Conservation (phyloP, 345 rosid species). For the Cardamine occulta region DNA sequence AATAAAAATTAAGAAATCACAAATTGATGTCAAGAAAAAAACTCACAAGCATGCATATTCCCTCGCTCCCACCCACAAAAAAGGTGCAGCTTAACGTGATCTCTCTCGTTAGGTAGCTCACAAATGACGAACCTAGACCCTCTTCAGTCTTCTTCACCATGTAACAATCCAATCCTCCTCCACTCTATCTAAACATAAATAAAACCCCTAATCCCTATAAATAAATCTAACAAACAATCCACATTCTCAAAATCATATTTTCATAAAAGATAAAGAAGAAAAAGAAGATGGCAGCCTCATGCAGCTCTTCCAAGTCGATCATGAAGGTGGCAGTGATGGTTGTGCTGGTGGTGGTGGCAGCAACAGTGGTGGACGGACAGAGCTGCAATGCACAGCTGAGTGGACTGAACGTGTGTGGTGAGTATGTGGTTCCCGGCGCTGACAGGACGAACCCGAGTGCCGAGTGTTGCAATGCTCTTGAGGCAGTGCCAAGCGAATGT, state of each 20-base stretch:
- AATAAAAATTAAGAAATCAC: not conserved
- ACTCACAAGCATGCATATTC: slow-evolving; percentile 13
- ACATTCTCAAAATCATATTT: slow-evolving; percentile 16
- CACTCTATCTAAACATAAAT: slow-evolving; percentile 29
- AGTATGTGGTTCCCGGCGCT: slow-evolving; percentile 71
- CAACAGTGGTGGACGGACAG: slow-evolving; percentile 46
- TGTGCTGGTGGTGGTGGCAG: slow-evolving; percentile 41
- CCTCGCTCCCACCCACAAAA: slow-evolving; percentile 4
- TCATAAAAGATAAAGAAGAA: slow-evolving; percentile 8
- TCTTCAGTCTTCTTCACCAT: slow-evolving; percentile 1
- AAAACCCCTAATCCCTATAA: not conserved
- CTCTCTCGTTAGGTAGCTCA: slow-evolving; percentile 40
- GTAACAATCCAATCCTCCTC: not conserved
- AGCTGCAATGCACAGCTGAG: slow-evolving; percentile 61
- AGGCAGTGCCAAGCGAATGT: slow-evolving; percentile 62
- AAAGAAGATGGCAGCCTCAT: slow-evolving; percentile 26
- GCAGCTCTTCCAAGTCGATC: slow-evolving; percentile 32
- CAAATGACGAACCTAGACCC: slow-evolving; percentile 17
- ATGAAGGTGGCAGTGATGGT: slow-evolving; percentile 43
- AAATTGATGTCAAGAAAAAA: not conserved
- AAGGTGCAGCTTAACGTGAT: slow-evolving; percentile 25
- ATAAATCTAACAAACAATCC: slow-evolving; percentile 14
- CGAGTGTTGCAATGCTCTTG: slow-evolving; percentile 68
- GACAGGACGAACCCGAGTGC: slow-evolving; percentile 48
- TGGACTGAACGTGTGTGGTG: slow-evolving; percentile 68